Conservation (phyloP, 306 rosid genomes). For the Aeschynomene evenia region DNA sequence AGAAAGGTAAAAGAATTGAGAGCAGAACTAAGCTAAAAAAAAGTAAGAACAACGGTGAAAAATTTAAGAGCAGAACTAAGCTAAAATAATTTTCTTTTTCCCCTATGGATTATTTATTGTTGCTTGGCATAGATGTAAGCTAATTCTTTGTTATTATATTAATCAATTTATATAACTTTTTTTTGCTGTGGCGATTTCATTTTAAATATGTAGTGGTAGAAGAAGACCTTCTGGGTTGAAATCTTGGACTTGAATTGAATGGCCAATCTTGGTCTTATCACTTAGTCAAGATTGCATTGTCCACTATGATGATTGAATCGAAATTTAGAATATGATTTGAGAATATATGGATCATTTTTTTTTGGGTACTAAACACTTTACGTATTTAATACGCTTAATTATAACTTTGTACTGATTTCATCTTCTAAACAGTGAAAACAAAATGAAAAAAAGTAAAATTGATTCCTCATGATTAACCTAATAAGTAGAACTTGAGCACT, state of each 20-base stretch:
- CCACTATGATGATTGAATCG: neutral
- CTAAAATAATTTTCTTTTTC: neutral
- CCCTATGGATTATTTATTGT: neutral
- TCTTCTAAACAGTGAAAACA: too few relatives aligned
- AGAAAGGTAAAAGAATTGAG: constrained; percentile 46
- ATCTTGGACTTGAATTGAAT: neutral
- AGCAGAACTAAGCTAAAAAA: neutral
- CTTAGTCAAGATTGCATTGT: neutral
- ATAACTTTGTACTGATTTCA: too few relatives aligned
- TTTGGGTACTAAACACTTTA: too few relatives aligned
- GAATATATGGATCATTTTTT: neutral
- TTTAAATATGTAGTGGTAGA: neutral
- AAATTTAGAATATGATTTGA: neutral
- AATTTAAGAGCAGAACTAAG: constrained; percentile 39
- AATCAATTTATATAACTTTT: neutral
- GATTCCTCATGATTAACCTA: too few relatives aligned
- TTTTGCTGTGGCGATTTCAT: neutral
- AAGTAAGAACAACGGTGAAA: constrained; percentile 55
- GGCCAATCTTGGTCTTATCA: neutral
- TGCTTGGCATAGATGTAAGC: neutral
- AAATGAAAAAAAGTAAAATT: too few relatives aligned
- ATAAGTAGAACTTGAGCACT: too few relatives aligned
- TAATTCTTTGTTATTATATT: constrained; percentile 9
- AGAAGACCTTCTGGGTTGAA: neutral
- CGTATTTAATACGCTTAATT: too few relatives aligned